Conservation (phyloP, 345 rosid species). For the Ceriops tagal region DNA sequence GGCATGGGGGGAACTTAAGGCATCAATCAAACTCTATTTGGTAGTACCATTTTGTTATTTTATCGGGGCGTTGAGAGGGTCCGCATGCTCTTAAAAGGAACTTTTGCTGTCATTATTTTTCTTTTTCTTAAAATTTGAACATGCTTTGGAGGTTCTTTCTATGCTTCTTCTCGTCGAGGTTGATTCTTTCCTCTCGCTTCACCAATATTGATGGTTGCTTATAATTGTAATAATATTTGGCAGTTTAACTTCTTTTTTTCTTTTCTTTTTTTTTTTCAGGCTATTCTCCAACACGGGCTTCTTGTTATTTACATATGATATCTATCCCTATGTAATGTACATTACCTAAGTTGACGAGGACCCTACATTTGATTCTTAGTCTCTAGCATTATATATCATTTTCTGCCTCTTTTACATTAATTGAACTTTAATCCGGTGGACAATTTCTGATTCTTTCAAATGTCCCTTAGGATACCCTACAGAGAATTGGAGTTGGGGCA, state of each 20-base stretch:
- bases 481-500: neutral
- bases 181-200: conserved; percentile 34
- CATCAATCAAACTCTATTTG: conserved; percentile 42
- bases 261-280: no score
- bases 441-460: neutral
- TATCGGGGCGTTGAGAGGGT: conserved; percentile 35
- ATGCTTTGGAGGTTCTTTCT: conserved; percentile 30
- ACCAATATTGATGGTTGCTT: neutral
- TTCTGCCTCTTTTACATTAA: no score
- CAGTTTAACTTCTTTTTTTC: neutral
- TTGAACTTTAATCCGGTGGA: neutral
- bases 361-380: neutral
- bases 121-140: conserved; percentile 16
- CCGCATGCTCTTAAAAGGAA: conserved; percentile 13
- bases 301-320: no score
- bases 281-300: neutral
- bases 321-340: no score
- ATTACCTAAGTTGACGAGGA: neutral
- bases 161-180: conserved; percentile 34
- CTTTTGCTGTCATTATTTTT: neutral
- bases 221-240: no score
- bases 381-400: neutral
- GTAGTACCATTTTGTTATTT: conserved; percentile 18
- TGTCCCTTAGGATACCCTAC: neutral
- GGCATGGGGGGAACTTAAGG: conserved; percentile 22